phyloP scores from a whole-genome alignment of 163 green algal genomes.

The Scenedesmus sp. region DNA sequence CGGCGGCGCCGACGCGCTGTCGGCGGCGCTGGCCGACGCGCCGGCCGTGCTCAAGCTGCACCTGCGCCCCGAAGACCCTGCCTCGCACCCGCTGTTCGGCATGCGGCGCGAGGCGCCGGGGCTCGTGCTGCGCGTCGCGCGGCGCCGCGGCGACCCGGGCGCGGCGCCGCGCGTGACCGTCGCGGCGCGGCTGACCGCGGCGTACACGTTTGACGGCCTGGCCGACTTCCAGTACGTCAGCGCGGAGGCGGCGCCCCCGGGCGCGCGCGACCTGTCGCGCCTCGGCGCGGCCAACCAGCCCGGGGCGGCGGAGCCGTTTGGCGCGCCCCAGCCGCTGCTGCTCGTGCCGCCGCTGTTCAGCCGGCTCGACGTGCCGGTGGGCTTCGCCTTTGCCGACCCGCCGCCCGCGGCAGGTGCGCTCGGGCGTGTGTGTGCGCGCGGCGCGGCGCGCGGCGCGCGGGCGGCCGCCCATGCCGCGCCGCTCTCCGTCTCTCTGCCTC shows the following conservation, averaged over 20 bases:
- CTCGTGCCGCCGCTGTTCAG: constrained; percentile 65
- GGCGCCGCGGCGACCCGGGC: constrained; percentile 17
- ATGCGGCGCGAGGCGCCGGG: constrained; percentile 43
- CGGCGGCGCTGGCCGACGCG: constrained; percentile 12
- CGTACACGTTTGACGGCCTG: constrained; percentile 62
- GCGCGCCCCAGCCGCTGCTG: constrained; percentile 60
- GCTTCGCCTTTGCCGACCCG: constrained; percentile 57
- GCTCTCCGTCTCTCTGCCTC: no score
- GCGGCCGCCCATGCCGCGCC: no score
- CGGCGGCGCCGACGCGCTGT: constrained; percentile 45
- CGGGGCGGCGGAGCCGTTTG: constrained; percentile 54
- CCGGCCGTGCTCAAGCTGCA: constrained; percentile 48
- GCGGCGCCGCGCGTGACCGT: constrained; percentile 26
- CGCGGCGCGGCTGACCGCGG: constrained; percentile 31
- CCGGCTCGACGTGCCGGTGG: constrained; percentile 59
- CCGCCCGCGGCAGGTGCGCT: constrained; percentile 7
- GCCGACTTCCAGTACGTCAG: constrained; percentile 69
- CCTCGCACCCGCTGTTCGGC: constrained; percentile 61
- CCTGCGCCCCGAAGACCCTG: constrained; percentile 58
- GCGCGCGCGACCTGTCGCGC: not conserved
- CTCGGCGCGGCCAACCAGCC: constrained; percentile 32
- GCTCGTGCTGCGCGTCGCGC: constrained; percentile 61
- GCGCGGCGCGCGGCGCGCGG: no score
- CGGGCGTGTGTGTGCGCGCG: no score
- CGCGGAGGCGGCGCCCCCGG: constrained; percentile 11